These are phyloP conservation scores for Fusarium pininemorale DNA, from an alignment of 2,329 filamentous ascomycete genomes.

Conservation along the genomic window DNA sequence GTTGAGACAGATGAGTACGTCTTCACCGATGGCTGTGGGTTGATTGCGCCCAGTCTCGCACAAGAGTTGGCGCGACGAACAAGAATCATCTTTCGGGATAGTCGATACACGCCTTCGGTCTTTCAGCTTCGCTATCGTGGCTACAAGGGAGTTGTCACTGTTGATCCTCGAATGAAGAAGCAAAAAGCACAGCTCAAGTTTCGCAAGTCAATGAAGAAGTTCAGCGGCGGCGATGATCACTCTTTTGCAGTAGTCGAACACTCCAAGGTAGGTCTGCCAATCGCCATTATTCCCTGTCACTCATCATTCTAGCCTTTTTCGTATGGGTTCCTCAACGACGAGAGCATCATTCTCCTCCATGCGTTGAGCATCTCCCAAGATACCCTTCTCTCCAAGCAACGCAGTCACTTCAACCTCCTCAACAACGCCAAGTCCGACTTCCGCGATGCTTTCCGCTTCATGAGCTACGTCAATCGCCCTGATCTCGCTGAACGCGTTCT, in stretches of 20 bases:
- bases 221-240: background rate
- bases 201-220: slow-evolving; percentile 14
- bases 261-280: background rate
- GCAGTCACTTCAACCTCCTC: background rate
- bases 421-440: background rate
- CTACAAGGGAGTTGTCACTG: background rate
- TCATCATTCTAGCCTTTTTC: background rate
- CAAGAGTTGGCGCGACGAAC: background rate
- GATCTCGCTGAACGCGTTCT: background rate
- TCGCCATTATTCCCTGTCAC: too few species aligned
- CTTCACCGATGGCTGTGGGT: background rate
- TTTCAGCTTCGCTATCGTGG: slow-evolving; percentile 1
- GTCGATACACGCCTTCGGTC: background rate
- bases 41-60: background rate
- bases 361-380: background rate
- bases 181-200: background rate
- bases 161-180: background rate
- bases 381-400: background rate
- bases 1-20: background rate
- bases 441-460: background rate
- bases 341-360: background rate
- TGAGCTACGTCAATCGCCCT: background rate
- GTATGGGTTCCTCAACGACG: background rate
- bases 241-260: background rate
- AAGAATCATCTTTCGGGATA: background rate